Evolutionary conservation across 2,329 filamentous ascomycete species (phyloP), one percentile per base, ranked within the genome.

Genomic region (Tolypocladium endophyticum): DNA sequence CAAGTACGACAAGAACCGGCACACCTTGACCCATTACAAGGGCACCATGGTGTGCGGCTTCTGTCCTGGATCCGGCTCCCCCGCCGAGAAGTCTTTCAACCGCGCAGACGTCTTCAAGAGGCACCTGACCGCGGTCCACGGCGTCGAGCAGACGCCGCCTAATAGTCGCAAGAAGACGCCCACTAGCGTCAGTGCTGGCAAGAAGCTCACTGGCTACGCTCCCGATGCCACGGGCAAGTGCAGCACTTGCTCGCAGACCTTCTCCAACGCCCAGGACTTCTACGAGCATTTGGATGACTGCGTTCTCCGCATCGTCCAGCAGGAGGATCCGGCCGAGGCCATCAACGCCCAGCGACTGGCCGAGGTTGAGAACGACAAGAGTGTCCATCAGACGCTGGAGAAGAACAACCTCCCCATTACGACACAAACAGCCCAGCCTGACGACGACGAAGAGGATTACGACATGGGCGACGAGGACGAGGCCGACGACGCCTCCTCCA

Each of bases 21-120:
- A 97, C 73, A 96, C 92, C 6, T 76, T 96, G 63, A 97, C 92
- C 6, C 92, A 97, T 73, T 97, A 96, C 82, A 96, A 96, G 77
- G 92, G 92, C 47, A 96, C 90, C 56, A 96, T 96, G 92, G 90
- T 96, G 30, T 97, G 92, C 71, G 92, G 91, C 36, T 97, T 96
- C 77, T 96, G 92, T 68, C 90, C 92, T 1, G 90, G 91, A 39
- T 91, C 90, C 35, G 92, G 92, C 4, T 93, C 91, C 5, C 84
- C 91, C 9, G 88, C 89, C 1, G 92, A 96, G 76, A 97, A 96
- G 83, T 93, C 89, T 64, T 97, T 97, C 72, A 96, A 97, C 78
- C 86, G 92, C 60, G 92, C 92, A 61, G 92, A 97, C 66, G 92
- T 96, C 62, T 97, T 97, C 82, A 97, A 96, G 82, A 84, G 92